phyloP scores from a whole-genome alignment of 257 asterid genomes.

The Nicotiana sylvestris region DNA sequence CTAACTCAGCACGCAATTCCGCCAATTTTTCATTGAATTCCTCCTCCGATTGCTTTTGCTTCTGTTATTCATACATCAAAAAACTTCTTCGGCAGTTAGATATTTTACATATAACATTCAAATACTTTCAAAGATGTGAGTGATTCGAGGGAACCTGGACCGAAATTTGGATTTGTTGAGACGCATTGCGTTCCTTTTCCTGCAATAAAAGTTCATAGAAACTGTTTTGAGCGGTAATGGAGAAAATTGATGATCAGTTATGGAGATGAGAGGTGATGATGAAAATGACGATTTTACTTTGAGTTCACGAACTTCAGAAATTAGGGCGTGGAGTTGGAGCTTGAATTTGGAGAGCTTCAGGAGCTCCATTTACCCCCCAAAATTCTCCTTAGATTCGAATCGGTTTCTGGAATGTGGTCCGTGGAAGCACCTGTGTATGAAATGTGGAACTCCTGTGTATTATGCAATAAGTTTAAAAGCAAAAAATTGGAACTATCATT shows the following conservation, averaged over 20 bases:
- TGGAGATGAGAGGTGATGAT: neutral
- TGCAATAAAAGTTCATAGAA: conserved; percentile 12
- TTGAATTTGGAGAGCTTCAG: conserved; percentile 39
- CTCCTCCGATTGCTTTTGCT: conserved; percentile 33
- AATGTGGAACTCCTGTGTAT: too few relatives aligned
- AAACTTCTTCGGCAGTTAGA: neutral
- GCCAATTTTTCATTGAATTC: conserved; percentile 21
- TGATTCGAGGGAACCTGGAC: conserved; percentile 19
- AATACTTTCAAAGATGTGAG: neutral
- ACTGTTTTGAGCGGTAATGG: neutral
- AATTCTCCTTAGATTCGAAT: neutral
- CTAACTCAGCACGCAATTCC: conserved; percentile 26
- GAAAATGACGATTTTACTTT: conserved; percentile 18
- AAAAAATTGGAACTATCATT: too few relatives aligned
- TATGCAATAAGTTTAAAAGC: too few relatives aligned
- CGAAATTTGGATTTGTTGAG: conserved; percentile 18
- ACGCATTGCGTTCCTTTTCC: conserved; percentile 35
- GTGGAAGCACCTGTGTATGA: neutral
- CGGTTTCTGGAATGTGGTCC: neutral
- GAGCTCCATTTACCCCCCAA: conserved; percentile 41
- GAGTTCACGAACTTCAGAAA: conserved; percentile 34
- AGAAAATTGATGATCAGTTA: neutral
- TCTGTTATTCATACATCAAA: conserved; percentile 18
- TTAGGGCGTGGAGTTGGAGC: conserved; percentile 37
- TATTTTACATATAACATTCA: neutral